phyloP scores from a whole-genome alignment of 1,139 yeast species.

The Blastobotrys arbuscula region DNA sequence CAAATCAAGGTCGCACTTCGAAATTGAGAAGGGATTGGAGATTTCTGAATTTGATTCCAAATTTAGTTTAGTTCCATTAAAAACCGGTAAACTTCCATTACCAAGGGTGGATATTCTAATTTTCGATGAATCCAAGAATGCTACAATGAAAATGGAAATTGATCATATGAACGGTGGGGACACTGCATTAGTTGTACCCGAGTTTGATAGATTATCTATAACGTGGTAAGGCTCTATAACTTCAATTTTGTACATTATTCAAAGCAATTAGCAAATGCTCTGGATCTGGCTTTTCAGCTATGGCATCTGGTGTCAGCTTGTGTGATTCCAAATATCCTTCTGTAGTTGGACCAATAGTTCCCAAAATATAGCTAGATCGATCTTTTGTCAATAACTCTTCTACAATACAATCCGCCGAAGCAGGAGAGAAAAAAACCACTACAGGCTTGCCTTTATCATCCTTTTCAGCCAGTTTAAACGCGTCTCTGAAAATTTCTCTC shows the following conservation, averaged over 20 bases:
- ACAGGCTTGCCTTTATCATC: slow-evolving; percentile 13
- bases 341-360: slow-evolving; percentile 93
- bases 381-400: slow-evolving; percentile 26
- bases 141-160: slow-evolving; percentile 47
- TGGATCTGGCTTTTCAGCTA: slow-evolving; percentile 73
- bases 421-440: slow-evolving; percentile 84
- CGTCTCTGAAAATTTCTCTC: slow-evolving; percentile 28
- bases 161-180: slow-evolving; percentile 65
- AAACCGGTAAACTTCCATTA: slow-evolving; percentile 62
- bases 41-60: slow-evolving; percentile 30
- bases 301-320: slow-evolving; percentile 54
- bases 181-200: slow-evolving; percentile 67
- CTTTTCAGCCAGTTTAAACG: slow-evolving; percentile 7
- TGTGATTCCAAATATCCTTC: slow-evolving; percentile 51
- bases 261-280: slow-evolving; percentile 44
- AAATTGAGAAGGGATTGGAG: slow-evolving; percentile 15
- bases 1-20: slow-evolving; percentile 44
- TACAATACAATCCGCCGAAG: slow-evolving; percentile 67
- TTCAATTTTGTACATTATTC: neutral
- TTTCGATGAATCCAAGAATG: slow-evolving; percentile 25
- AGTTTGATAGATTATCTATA: slow-evolving; percentile 55
- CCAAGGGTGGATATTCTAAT: slow-evolving; percentile 55
- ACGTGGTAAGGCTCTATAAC: slow-evolving; percentile 43
- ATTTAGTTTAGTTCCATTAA: slow-evolving; percentile 62
- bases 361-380: slow-evolving; percentile 43